phyloP scores from a whole-genome alignment of 345 rosid species.

The Rhodamnia rubescens region DNA sequence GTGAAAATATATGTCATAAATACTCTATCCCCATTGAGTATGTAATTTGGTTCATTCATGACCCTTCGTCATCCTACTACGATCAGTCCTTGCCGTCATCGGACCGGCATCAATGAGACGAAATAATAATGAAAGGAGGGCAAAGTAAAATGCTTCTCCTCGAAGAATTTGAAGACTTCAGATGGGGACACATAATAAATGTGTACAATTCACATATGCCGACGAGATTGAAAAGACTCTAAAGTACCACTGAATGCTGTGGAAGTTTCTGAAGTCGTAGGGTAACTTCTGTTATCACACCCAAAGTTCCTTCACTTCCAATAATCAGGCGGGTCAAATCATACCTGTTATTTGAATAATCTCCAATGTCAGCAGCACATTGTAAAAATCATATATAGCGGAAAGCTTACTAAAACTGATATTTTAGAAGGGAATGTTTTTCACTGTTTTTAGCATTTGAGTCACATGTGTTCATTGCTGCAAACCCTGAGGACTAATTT shows the following conservation, averaged over 20 bases:
- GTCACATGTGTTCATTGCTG: not conserved
- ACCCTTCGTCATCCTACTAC: too few species aligned
- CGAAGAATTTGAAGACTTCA: not conserved
- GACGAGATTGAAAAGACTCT: not conserved
- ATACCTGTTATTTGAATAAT: conserved; percentile 31
- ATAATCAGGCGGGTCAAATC: conserved; percentile 82
- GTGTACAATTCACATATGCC: not conserved
- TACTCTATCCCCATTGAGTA: not conserved
- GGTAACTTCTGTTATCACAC: conserved; percentile 82
- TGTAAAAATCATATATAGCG: not conserved
- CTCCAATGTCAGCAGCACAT: not conserved
- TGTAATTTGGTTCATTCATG: not conserved
- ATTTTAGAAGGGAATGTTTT: not conserved
- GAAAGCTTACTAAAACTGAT: not conserved
- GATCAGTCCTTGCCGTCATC: not conserved
- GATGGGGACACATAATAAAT: not conserved
- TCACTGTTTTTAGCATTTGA: not conserved
- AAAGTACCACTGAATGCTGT: conserved; percentile 75
- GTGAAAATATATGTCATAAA: not conserved
- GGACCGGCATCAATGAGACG: not conserved
- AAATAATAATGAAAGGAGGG: not conserved
- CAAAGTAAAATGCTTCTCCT: not conserved
- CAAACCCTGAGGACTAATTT: not conserved
- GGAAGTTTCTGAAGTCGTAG: conserved; percentile 87
- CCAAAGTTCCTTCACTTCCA: conserved; percentile 97